Base-by-base conservation (phyloP, 306 rosid species). In the Fragaria ananassa region DNA sequence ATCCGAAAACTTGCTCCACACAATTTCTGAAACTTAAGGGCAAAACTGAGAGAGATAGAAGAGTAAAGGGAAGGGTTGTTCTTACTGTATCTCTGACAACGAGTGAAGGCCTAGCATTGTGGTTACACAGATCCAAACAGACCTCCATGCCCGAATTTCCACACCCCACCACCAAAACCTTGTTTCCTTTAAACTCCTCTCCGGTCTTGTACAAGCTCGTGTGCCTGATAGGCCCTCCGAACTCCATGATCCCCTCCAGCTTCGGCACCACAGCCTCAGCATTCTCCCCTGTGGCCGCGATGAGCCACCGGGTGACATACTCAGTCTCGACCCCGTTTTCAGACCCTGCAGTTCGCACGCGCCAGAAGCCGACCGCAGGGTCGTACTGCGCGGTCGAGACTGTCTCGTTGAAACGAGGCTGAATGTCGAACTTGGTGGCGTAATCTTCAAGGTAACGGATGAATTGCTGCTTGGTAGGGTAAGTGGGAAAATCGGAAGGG, bases 131-230 rank as follows among this genome's bases (percentile, higher is more conserved):
- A 89, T 92, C 97, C 79, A 92, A 85, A 71, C 97, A 92, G 11
- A 90, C 96, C 84, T 92, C 97, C 97, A 92, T 92, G 37, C 97
- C 97, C 0, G 97, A 92, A 85, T 92, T 92, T n/a, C 97, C 97
- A 86, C 97, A 90, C 0, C 97, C 97, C 10, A 92, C 97, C 5
- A 92, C 97, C 89, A 92, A 85, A 75, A 92, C 96, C 56, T 13
- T 86, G 76, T 90, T 82, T 60, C 83, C 91, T 70, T 73, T 63
- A 8, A 90, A 90, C 57, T 92, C 93, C 3, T 77, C 81, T 0
- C 96, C 97, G 54, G 90, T 88, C 63, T 90, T 90, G 51, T 92
- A 92, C 82, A 79, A 75, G 58, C 97, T 90, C 0, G 97, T 92
- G 57, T 92, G 97, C 80, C 71, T 80, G 15, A 92, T 83, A 0